These are phyloP conservation scores for Mucor velutinosus DNA, from an alignment of 371 early-diverging fungal genomes.

Conservation along the genomic window DNA sequence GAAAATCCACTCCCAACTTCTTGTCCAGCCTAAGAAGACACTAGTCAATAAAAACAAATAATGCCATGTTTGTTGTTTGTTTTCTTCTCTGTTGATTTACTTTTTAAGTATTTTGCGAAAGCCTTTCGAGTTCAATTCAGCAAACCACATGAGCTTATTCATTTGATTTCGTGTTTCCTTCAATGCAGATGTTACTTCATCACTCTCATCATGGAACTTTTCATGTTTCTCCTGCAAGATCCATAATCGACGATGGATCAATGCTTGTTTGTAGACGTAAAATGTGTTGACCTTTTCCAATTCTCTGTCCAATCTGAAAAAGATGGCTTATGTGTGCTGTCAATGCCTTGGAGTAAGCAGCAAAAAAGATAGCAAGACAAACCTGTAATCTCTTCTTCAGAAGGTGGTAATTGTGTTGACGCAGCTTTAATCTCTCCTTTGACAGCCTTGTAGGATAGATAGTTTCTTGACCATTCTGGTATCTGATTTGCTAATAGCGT, in stretches of 20 bases:
- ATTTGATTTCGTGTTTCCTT: constrained; percentile 64
- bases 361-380: constrained; percentile 2
- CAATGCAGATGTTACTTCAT: constrained; percentile 60
- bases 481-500: constrained; percentile 61
- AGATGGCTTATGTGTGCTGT: constrained; percentile 46
- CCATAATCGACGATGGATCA: constrained; percentile 64
- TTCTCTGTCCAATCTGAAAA: constrained; percentile 68
- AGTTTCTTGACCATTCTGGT: constrained; percentile 74
- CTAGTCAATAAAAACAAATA: not conserved
- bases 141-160: constrained; percentile 63
- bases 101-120: constrained; percentile 76
- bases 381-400: constrained; percentile 49
- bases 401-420: constrained; percentile 33
- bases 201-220: constrained; percentile 41
- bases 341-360: no score
- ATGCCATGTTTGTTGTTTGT: not conserved
- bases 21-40: constrained; percentile 60
- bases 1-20: constrained; percentile 49
- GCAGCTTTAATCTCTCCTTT: constrained; percentile 69
- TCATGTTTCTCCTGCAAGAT: constrained; percentile 61
- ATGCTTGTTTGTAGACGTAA: constrained; percentile 60
- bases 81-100: constrained; percentile 36
- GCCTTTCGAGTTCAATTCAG: constrained; percentile 68
- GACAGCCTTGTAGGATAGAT: constrained; percentile 66
- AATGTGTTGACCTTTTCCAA: constrained; percentile 71